Conservation (phyloP, 2,329 filamentous ascomycete genomes). For the Aureobasidium melanogenum region DNA sequence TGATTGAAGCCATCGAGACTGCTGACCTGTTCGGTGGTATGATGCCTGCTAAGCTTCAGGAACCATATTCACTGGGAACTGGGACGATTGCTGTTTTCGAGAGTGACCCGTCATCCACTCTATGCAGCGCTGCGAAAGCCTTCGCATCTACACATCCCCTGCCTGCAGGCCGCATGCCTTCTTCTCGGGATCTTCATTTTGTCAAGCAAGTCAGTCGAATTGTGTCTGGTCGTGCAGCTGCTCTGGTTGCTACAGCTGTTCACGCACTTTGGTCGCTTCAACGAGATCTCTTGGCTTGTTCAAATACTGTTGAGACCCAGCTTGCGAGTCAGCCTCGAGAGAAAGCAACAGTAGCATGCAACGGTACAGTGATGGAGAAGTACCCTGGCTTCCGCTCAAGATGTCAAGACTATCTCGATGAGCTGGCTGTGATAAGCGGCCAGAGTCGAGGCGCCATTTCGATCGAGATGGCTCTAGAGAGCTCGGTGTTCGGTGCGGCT, state of each 20-base stretch:
- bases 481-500: constrained; percentile 65
- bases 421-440: constrained; percentile 39
- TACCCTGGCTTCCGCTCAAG: constrained; percentile 59
- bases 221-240: constrained; percentile 51
- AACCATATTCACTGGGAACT: constrained; percentile 52
- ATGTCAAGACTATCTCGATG: constrained; percentile 56
- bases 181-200: constrained; percentile 45
- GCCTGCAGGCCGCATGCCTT: constrained; percentile 28
- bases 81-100: constrained; percentile 51
- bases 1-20: constrained; percentile 50
- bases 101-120: constrained; percentile 32
- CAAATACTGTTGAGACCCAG: neutral
- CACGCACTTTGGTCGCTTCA: constrained; percentile 53
- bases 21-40: constrained; percentile 49
- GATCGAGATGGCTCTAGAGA: constrained; percentile 62
- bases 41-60: constrained; percentile 41
- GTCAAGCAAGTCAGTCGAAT: constrained; percentile 43
- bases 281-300: constrained; percentile 2
- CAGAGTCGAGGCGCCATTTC: constrained; percentile 40
- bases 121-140: constrained; percentile 33
- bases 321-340: neutral
- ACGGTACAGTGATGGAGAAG: constrained; percentile 70
- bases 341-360: constrained; percentile 54
- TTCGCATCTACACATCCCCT: constrained; percentile 46
- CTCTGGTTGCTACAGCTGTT: constrained; percentile 54